Base-by-base conservation (phyloP, 1,139 yeast species). In the Taphrina sp. region DNA sequence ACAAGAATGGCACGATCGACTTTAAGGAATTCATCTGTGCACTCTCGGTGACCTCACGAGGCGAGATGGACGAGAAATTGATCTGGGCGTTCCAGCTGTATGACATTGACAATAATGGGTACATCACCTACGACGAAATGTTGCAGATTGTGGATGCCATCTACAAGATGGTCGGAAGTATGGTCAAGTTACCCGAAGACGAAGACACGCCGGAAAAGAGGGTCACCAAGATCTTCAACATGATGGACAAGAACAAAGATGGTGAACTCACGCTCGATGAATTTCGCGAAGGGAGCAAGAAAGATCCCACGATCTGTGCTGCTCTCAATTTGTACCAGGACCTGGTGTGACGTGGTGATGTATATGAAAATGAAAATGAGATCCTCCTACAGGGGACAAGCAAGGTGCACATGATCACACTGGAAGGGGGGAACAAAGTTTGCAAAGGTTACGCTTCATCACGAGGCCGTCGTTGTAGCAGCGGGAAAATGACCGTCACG, bases 101-200 rank as follows among this genome's bases (percentile, higher is more conserved):
- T 68, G 98, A 92, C 69, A 76, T 84, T 61, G 83, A 86, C 66
- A 79, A 80, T 58, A 85, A 82, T 62, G 97, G 96, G 1, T 76
- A 74, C 62, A 78, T 94, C 58, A 75, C 80, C 31, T 87, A 83
- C 68, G 77, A 79, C 34, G 97, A 92, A 67, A 80, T 92, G 80
- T 74, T 88, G 58, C 74, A 80, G 2, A 88, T 94, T 41, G 85
- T 90, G 5, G 75, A 78, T 26, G 86, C 97, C 24, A 87, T 92
- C 35, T 92, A 92, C 69, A 86, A 86, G 70, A 89, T 94, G 97
- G 85, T 92, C 58, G 99, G 98, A 0, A 78, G 90, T 1, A 90
- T 90, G 95, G 95, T 90, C 60, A 82, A 83, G 61, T 75, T 90
- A 55, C 89, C 90, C 5, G 92, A 82, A n/a, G 96, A 89, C 66